A percentile compares a stretch with the other conserved stretches of the same genome.
phyloP scores from a whole-genome alignment of 176 grass and related monocot species.

The Stipa capillata region DNA sequence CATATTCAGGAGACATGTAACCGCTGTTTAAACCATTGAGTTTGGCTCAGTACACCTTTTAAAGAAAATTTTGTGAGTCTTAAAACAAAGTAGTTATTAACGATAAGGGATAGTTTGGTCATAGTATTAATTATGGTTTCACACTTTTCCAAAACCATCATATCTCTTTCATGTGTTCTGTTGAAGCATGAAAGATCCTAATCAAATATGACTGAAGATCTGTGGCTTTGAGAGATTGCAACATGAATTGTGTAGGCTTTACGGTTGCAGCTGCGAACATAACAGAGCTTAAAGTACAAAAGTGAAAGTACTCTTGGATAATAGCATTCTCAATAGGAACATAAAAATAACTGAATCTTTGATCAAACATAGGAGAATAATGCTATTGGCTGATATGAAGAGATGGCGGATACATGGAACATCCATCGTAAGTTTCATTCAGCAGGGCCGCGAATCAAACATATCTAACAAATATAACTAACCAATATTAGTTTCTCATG shows the following conservation, averaged over 20 bases:
- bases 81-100: too few species aligned
- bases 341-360: background rate
- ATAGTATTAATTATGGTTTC: background rate
- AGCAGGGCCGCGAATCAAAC: background rate
- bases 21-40: constrained; percentile 19
- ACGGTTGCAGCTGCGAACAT: background rate
- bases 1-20: constrained; percentile 54
- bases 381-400: too few species aligned
- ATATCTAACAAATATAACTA: background rate
- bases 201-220: background rate
- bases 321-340: too few species aligned
- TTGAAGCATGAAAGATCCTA: background rate
- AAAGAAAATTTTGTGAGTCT: background rate
- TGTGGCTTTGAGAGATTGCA: background rate
- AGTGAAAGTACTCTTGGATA: background rate
- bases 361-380: background rate
- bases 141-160: background rate
- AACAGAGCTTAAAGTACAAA: background rate
- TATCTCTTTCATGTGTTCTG: background rate
- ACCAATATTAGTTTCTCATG: background rate
- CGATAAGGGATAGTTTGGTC: background rate
- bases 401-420: too few species aligned
- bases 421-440: background rate
- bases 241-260: background rate
- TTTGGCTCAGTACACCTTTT: background rate